Base-by-base conservation (phyloP, 495 filamentous ascomycete genomes). In the Diplogelasinospora grovesii region DNA sequence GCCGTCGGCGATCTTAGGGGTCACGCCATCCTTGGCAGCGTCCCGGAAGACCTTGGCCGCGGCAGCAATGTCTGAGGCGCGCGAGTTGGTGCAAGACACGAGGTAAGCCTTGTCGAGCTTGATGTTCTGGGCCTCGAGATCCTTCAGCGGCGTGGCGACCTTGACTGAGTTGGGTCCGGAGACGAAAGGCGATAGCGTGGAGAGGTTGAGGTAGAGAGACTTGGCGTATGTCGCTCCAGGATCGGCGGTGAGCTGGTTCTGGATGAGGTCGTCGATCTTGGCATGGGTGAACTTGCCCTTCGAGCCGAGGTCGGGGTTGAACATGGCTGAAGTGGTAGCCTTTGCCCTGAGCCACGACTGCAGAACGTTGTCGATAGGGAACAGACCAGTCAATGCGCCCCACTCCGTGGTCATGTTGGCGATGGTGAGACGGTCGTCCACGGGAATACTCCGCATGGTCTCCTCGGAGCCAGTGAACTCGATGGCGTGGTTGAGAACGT, bases 341-440 rank as follows among this genome's bases (percentile, higher is more conserved):
- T 87, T 93, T 50, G 66, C 69, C 16, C 79, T 70, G 6, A 90
- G 58, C 90, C 92, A 97, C n/a, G 63, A 60, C 49, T 80, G 66
- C 18, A 97, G 69, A 1, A 78, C 69, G 1, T 50, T 43, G 53
- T 98, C 89, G 41, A 94, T 85, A 3, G 89, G 90, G 65, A 95
- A 97, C 11, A 56, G 30, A 13, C 82, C 85, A 20, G 74, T 75
- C 8, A 94, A 65, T 0, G 88, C 90, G 27, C 86, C 88, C 90
- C 89, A 97, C 59, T 98, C 92, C 1, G 85, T 93, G 0, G 89
- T 85, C 92, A 97, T 96, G 63, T 96, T 97, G 29, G 82, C 78
- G 54, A 97, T 94, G 0, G 87, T 78, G 18, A 96, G 59, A 9
- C 89, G 71, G 57, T 85, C 76, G 53, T 93, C 87, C 4, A 97